Percentiles rank a stretch among this genome's conserved stretches.
These are phyloP conservation scores for Fusarium devonianum DNA, from an alignment of 2,329 filamentous ascomycete species.

Conservation along the genomic window DNA sequence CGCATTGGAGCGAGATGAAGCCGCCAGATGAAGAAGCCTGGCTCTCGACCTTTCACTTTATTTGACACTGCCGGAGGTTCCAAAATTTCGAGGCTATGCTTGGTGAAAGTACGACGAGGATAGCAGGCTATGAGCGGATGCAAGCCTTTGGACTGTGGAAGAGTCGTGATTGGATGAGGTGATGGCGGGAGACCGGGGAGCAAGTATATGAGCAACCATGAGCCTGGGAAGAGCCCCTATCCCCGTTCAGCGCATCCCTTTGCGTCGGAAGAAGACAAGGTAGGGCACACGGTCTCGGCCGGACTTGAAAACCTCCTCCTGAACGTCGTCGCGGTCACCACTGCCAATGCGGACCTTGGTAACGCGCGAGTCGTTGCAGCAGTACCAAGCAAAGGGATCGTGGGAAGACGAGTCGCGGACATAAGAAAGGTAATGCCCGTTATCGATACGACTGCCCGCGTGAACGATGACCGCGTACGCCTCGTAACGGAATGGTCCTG, in stretches of 20 bases:
- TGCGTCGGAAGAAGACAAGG: conserved; percentile 55
- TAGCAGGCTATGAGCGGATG: background rate
- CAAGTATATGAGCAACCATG: background rate
- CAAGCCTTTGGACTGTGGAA: conserved; percentile 1
- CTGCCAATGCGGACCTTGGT: conserved; percentile 53
- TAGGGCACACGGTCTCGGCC: conserved; percentile 53
- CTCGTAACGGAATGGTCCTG: conserved; percentile 75
- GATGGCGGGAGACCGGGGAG: background rate
- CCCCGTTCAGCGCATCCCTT: conserved; percentile 37
- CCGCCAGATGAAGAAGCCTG: background rate
- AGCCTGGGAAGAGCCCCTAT: background rate
- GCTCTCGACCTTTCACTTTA: background rate
- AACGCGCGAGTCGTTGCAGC: conserved; percentile 57
- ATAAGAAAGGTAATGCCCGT: conserved; percentile 82
- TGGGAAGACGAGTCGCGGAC: conserved; percentile 63
- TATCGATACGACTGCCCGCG: conserved; percentile 69
- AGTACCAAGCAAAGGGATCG: conserved; percentile 56
- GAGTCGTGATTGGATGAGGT: background rate
- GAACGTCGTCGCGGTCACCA: conserved; percentile 45
- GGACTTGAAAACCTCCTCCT: conserved; percentile 50
- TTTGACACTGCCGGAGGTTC: conserved; percentile 3
- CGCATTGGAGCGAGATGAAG: background rate
- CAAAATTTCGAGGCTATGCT: background rate
- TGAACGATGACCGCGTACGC: conserved; percentile 87
- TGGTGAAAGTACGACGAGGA: background rate